Evolutionary conservation across 768 basidiomycete species (phyloP).

Genomic region (Hydnum rufescens): DNA sequence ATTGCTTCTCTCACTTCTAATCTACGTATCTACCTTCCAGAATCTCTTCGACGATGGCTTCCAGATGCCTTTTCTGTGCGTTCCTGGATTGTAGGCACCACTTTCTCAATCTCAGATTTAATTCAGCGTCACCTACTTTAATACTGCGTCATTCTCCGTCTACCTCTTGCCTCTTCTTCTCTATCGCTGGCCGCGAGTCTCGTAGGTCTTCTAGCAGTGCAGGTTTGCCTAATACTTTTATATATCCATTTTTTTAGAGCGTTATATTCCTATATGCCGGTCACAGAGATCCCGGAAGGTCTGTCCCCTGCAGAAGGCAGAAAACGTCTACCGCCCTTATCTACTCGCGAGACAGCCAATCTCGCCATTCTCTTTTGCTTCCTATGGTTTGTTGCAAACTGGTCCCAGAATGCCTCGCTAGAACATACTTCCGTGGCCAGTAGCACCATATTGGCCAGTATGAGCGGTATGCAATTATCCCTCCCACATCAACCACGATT

Average conservation of each 20-base stretch:
- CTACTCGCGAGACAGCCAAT: slow-evolving; percentile 46
- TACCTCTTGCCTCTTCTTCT: slow-evolving; percentile 48
- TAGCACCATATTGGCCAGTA: slow-evolving; percentile 72
- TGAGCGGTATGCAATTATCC: slow-evolving; percentile 42
- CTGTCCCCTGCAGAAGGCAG: background rate
- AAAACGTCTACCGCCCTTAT: slow-evolving; percentile 25
- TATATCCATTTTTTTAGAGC: background rate
- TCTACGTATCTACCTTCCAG: slow-evolving; percentile 13
- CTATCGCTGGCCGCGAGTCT: background rate
- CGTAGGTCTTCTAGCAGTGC: background rate
- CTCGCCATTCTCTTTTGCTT: slow-evolving; percentile 68
- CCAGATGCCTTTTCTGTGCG: slow-evolving; percentile 77
- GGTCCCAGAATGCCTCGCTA: slow-evolving; percentile 67
- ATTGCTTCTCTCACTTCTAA: background rate
- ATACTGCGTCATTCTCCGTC: slow-evolving; percentile 70
- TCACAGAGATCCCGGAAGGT: background rate
- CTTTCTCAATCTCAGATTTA: background rate
- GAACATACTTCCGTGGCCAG: slow-evolving; percentile 87
- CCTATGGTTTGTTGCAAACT: slow-evolving; percentile 91
- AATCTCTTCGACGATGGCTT: slow-evolving; percentile 44
- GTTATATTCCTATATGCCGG: background rate
- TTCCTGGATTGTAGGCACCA: too few relatives aligned
- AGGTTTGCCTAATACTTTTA: background rate
- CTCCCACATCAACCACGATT: background rate
- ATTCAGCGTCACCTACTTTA: slow-evolving; percentile 66